Base-by-base conservation (phyloP, 2,329 filamentous ascomycete genomes). In the Alternaria ventricosa region DNA sequence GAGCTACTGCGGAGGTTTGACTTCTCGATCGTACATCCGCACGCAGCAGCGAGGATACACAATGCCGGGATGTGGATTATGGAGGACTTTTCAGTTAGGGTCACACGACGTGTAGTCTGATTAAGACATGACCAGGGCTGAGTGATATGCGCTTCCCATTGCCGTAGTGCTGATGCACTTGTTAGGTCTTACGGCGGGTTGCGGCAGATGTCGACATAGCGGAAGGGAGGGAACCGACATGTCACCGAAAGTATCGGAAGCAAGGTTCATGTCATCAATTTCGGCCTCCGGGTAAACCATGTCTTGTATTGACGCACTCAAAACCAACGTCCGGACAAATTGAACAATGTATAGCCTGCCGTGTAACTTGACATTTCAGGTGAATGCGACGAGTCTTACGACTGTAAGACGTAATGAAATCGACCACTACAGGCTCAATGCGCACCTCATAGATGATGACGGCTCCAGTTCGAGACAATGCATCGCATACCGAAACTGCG, bases 1-100 rank as follows among this genome's bases (percentile, higher is more conserved):
- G 62, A 73, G 64, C 41, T 59, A 57, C 8, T 54, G 33, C 25
- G 57, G 20, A 4, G 9, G 5, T 46, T 59, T 15, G 47, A 59
- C 0, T 59, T 59, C 22, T 27, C 36, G 4, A 23, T 23, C 15
- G 47, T 54, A 12, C 41, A 45, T 20, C 57, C 36, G 6, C 36
- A 27, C 0, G 33, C n/a, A 20, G 36, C 36, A 11, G 57, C 41
- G 25, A 27, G 25, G 20, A 33, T 54, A 15, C 20, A 15, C 8
- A 46, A 27, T 12, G 36, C 13, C 3, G 57, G 47, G 5, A 33
- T 59, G 6, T 59, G 57, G 49, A 15, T 59, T 25, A 43, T 59
- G 23, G 47, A 54, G 10, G 25, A 54, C 8, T 59, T 58, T 36
- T 46, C 20, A 8, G 47, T 54, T 7, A 44, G 41, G 8, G 47